Conservation (phyloP, 2,329 filamentous ascomycete species). For the Aspergillus quadricinctus region DNA sequence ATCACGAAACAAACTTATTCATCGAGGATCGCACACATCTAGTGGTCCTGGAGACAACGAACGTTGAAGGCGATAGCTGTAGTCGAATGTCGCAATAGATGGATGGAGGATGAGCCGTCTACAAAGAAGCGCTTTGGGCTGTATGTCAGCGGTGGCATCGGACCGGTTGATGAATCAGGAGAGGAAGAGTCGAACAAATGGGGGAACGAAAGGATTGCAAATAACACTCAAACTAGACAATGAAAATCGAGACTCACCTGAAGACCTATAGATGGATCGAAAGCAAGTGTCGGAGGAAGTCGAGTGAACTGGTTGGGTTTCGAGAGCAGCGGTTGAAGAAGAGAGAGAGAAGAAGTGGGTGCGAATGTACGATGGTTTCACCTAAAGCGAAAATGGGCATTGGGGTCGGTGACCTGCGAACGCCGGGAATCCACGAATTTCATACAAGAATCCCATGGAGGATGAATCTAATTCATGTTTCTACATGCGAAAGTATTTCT, state of each 20-base stretch:
- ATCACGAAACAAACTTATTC: slow-evolving; percentile 20
- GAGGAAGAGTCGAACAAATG: slow-evolving; percentile 5
- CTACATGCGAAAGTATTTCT: background rate
- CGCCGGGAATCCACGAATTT: slow-evolving; percentile 1
- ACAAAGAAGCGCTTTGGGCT: slow-evolving; percentile 33
- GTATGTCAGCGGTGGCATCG: slow-evolving; percentile 37
- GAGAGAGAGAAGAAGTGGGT: slow-evolving; percentile 13
- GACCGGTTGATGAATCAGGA: slow-evolving; percentile 13
- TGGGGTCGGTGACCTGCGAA: slow-evolving; percentile 14
- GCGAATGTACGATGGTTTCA: slow-evolving; percentile 34
- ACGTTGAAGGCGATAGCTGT: slow-evolving; percentile 20
- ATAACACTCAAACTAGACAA: background rate
- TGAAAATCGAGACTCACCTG: slow-evolving; percentile 4
- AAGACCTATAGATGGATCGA: slow-evolving; percentile 4
- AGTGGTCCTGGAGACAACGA: slow-evolving; percentile 16
- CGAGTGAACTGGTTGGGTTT: slow-evolving; percentile 9
- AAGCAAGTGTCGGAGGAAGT: slow-evolving; percentile 1
- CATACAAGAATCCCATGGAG: background rate
- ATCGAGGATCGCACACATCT: slow-evolving; percentile 29
- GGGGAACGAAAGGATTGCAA: background rate
- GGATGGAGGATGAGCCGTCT: slow-evolving; percentile 27
- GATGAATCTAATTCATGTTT: background rate
- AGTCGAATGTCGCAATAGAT: slow-evolving; percentile 16
- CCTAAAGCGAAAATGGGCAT: slow-evolving; percentile 33
- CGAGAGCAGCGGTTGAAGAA: slow-evolving; percentile 11